A percentile compares a stretch with the other conserved stretches of the same genome.
These are phyloP conservation scores for Gonium pectorale DNA, from an alignment of 139 green algal genomes.

Conservation along the genomic window DNA sequence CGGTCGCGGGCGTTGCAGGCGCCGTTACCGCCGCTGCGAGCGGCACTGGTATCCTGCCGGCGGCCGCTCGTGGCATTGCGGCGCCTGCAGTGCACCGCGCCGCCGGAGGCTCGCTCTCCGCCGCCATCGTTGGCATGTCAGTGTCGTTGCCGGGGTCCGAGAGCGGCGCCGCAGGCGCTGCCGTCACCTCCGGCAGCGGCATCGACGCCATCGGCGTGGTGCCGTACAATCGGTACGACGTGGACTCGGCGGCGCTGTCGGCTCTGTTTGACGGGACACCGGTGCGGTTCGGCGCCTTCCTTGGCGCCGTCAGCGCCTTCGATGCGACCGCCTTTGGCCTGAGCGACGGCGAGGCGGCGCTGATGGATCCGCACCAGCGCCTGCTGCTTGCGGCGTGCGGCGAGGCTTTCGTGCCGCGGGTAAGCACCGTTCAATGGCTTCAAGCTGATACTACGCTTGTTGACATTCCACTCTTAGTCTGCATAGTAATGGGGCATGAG, in stretches of 20 bases:
- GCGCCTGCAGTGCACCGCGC: no score
- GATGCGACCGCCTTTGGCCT: conserved; percentile 80
- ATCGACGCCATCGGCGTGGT: conserved; percentile 43
- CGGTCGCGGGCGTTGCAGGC: neutral
- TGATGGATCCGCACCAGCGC: conserved; percentile 90
- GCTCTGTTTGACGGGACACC: conserved; percentile 35
- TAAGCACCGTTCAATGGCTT: no score
- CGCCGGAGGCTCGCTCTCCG: neutral
- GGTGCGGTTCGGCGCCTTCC: conserved; percentile 64
- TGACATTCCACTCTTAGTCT: no score
- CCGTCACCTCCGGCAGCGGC: neutral
- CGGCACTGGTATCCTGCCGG: no score
- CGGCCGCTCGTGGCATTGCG: no score
- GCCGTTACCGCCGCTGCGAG: neutral
- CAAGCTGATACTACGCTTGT: no score
- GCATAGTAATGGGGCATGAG: no score
- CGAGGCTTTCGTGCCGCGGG: conserved; percentile 12
- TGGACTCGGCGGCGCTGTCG: conserved; percentile 32
- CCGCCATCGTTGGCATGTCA: conserved; percentile 3
- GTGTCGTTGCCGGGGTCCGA: neutral
- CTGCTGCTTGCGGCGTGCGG: conserved; percentile 76
- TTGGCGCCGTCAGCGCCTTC: conserved; percentile 69
- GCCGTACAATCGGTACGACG: conserved; percentile 44
- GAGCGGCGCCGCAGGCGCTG: neutral
- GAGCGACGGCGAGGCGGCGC: conserved; percentile 63